These are phyloP conservation scores for Neonothopanus nambi DNA, from an alignment of 1,284 basidiomycete species.

Conservation along the genomic window DNA sequence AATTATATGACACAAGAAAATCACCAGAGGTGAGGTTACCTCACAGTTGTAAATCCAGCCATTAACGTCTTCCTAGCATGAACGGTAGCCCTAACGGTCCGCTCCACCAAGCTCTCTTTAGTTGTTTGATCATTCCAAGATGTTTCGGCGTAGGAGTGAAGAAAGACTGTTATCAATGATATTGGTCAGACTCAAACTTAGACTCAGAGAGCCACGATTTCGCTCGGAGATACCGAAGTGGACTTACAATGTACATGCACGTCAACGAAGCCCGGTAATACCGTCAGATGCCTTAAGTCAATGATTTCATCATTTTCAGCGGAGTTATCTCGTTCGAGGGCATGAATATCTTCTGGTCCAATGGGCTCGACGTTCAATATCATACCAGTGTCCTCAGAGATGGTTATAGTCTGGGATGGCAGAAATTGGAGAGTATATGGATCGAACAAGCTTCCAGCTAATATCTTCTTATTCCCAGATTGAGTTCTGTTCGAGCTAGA, in stretches of 20 bases:
- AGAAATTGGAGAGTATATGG: constrained; percentile 34
- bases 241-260: constrained; percentile 63
- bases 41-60: constrained; percentile 69
- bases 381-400: constrained; percentile 36
- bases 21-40: constrained; percentile 36
- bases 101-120: constrained; percentile 53
- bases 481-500: no score
- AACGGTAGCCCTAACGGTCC: constrained; percentile 58
- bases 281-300: constrained; percentile 52
- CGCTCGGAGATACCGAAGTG: background rate
- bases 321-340: constrained; percentile 4
- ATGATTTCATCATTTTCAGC: constrained; percentile 25
- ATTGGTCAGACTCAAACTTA: background rate
- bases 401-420: constrained; percentile 35
- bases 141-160: constrained; percentile 61
- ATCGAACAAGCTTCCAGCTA: constrained; percentile 46
- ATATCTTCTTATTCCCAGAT: constrained; percentile 24
- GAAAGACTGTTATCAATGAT: constrained; percentile 46
- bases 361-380: constrained; percentile 31
- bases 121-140: constrained; percentile 66
- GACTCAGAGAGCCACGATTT: no score
- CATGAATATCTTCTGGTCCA: constrained; percentile 14
- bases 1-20: background rate
- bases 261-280: constrained; percentile 69
- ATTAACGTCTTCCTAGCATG: constrained; percentile 61